phyloP scores from a whole-genome alignment of 345 rosid genomes.

The Acer yangbiense region DNA sequence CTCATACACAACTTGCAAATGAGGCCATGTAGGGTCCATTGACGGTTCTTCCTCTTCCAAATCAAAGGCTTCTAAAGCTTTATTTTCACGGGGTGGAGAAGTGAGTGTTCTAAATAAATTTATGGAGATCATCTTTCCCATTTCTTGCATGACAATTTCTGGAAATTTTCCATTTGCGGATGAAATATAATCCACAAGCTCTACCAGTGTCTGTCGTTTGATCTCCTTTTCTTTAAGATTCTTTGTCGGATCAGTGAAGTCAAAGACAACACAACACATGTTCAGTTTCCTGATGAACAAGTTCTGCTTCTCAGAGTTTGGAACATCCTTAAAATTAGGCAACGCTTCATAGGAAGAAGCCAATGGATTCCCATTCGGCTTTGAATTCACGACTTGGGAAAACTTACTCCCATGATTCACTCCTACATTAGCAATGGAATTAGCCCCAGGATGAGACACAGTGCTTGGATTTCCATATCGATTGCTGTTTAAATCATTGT shows the following conservation, averaged over 20 bases:
- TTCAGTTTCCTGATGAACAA: constrained; percentile 58
- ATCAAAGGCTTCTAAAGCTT: constrained; percentile 65
- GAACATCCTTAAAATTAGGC: constrained; percentile 79
- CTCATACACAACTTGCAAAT: constrained; percentile 79
- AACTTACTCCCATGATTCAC: constrained; percentile 44
- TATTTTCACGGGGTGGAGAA: constrained; percentile 64
- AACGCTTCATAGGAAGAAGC: constrained; percentile 55
- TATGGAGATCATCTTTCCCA: constrained; percentile 61
- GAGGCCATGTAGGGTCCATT: constrained; percentile 85
- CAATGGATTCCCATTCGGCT: constrained; percentile 48
- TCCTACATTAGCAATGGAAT: constrained; percentile 34
- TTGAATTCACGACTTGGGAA: constrained; percentile 44
- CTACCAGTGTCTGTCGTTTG: constrained; percentile 72
- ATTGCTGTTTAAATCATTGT: constrained; percentile 36
- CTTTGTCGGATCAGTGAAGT: constrained; percentile 67
- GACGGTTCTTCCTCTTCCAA: constrained; percentile 83
- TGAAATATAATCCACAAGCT: constrained; percentile 75
- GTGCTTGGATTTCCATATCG: constrained; percentile 33
- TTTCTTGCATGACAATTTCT: constrained; percentile 66
- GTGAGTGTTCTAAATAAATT: constrained; percentile 74
- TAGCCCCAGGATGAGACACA: constrained; percentile 25
- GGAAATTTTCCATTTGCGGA: constrained; percentile 64
- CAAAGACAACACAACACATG: constrained; percentile 67
- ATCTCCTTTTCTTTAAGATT: constrained; percentile 74
- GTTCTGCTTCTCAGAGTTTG: constrained; percentile 66